Evolutionary conservation across 1,284 basidiomycete genomes (phyloP).

Genomic region (Puccinia horiana): DNA sequence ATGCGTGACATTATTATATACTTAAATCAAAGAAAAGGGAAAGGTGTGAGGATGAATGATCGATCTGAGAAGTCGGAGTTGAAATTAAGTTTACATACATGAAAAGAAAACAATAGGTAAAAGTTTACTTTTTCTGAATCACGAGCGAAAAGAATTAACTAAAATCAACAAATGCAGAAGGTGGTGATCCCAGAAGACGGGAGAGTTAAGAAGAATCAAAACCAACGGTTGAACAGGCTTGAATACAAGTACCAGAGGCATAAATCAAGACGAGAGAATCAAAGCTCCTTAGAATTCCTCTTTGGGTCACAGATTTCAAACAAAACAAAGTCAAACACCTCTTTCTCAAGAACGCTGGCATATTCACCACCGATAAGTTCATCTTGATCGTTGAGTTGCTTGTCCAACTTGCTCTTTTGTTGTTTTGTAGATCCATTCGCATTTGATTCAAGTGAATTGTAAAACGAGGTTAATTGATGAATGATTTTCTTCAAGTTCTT

Average conservation of each 20-base stretch:
- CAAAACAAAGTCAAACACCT: slow-evolving; percentile 49
- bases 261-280: background rate
- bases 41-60: background rate
- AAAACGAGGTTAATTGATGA: slow-evolving; percentile 72
- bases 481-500: slow-evolving; percentile 77
- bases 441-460: slow-evolving; percentile 68
- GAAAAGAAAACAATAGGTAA: background rate
- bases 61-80: background rate
- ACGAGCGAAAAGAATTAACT: background rate
- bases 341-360: slow-evolving; percentile 47
- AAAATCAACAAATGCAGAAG: background rate
- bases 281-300: slow-evolving; percentile 32
- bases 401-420: slow-evolving; percentile 6
- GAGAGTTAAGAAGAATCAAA: background rate
- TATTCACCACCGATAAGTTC: slow-evolving; percentile 42
- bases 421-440: background rate
- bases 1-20: background rate
- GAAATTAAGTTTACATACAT: slow-evolving; percentile 3
- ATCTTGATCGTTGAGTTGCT: slow-evolving; percentile 2
- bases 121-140: background rate
- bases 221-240: background rate
- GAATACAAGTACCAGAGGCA: background rate
- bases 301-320: slow-evolving; percentile 48
- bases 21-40: too few relatives aligned
- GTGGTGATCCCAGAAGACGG: background rate